These are phyloP conservation scores for Solanum lignicaule DNA, from an alignment of 257 asterid genomes.

Conservation along the genomic window DNA sequence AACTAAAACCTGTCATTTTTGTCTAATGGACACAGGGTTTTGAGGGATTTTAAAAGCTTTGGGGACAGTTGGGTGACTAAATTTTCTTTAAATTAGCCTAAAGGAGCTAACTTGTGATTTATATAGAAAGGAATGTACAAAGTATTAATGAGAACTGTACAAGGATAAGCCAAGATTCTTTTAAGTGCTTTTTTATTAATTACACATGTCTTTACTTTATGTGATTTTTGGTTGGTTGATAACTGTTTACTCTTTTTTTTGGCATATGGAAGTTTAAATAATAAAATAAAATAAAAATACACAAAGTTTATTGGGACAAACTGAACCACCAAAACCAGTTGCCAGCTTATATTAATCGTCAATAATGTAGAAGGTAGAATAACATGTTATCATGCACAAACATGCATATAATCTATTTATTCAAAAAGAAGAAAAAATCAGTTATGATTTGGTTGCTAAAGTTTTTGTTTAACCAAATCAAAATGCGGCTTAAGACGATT, in stretches of 20 bases:
- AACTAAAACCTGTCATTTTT: constrained; percentile 34
- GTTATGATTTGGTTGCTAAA: not conserved
- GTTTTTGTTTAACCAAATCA: not conserved
- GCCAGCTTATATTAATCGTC: not conserved
- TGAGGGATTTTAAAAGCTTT: not conserved
- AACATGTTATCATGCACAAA: not conserved
- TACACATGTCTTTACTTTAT: constrained; percentile 20
- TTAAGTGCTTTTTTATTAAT: constrained; percentile 17
- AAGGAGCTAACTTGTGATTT: constrained; percentile 25
- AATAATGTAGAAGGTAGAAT: not conserved
- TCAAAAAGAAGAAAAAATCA: not conserved
- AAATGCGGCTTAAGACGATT: not conserved
- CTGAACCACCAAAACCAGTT: not conserved
- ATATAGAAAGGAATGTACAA: constrained; percentile 26
- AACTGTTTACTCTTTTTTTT: constrained; percentile 9
- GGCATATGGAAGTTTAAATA: constrained; percentile 4
- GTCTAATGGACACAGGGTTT: not conserved
- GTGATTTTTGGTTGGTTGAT: constrained; percentile 23
- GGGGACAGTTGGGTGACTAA: not conserved
- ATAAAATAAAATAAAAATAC: not conserved
- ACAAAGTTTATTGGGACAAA: not conserved
- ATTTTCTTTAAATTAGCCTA: not conserved
- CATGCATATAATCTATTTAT: not conserved
- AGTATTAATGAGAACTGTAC: not conserved
- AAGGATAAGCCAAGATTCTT: constrained; percentile 9